phyloP scores from a whole-genome alignment of 495 filamentous ascomycete genomes.

The Lichenothelia convexa region DNA sequence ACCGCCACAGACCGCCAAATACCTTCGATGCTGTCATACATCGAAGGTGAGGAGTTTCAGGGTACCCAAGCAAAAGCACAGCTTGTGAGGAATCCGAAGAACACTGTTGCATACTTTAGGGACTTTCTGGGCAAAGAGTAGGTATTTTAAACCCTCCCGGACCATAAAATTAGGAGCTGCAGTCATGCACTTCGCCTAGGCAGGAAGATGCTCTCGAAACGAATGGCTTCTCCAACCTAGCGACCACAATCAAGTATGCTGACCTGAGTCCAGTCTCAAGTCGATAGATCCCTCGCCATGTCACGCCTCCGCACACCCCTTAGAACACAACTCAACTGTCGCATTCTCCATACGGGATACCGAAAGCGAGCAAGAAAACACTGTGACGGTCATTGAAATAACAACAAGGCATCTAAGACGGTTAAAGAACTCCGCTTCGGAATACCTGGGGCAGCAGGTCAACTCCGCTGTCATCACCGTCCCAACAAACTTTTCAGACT shows the following conservation, averaged over 20 bases:
- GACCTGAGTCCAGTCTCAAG: constrained; percentile 42
- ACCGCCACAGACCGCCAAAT: constrained; percentile 87
- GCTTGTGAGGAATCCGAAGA: constrained; percentile 74
- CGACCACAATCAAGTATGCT: no score
- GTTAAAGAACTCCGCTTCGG: constrained; percentile 64
- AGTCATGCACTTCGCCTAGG: no score
- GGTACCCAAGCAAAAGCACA: constrained; percentile 88
- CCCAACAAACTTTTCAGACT: constrained; percentile 79
- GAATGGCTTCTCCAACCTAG: constrained; percentile 1
- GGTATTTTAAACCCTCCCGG: constrained; percentile 3
- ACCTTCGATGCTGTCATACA: constrained; percentile 81
- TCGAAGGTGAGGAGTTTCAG: constrained; percentile 89
- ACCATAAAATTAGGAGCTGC: not conserved
- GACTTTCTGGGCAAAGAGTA: constrained; percentile 91
- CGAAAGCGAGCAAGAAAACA: constrained; percentile 45
- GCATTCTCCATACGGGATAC: constrained; percentile 73
- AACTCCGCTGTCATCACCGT: constrained; percentile 85
- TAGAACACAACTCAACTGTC: constrained; percentile 51
- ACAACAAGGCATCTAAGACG: constrained; percentile 73
- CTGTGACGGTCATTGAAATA: constrained; percentile 65
- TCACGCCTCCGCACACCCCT: constrained; percentile 82
- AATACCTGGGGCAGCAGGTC: constrained; percentile 81
- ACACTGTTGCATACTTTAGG: constrained; percentile 89
- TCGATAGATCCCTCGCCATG: constrained; percentile 89
- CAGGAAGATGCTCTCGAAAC: no score